Base-by-base conservation (phyloP, 106 monocot genomes). In the Iris macrosiphon region DNA sequence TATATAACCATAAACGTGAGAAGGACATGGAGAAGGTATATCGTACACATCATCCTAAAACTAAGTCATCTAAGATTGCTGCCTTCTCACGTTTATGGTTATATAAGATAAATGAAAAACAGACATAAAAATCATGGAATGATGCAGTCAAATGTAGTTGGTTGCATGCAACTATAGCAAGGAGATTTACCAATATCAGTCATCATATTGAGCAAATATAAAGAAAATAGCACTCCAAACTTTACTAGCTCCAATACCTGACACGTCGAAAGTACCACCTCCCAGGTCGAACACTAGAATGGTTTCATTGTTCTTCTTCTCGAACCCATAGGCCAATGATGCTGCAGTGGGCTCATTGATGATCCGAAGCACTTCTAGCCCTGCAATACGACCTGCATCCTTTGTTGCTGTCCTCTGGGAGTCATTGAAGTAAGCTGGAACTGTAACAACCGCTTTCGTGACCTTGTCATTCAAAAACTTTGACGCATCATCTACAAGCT, bases 231-330 rank as follows among this genome's bases (percentile, higher is more conserved):
- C 10, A 35, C 10, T 10, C 34, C 7, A 4, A 6, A 35, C 7
- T 35, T 35, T 35, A 10, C 34, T 11, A 33, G 27, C 4, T 16
- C 25, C 28, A 22, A 48, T 58, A 70, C 71, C 81, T 62, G 82
- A 83, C 52, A 83, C 82, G 74, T 83, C 82, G 54, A 83, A 83
- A 3, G 82, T 83, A 6, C 82, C 82, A 42, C 82, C 82, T 10
- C 82, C 82, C 56, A 83, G 59, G 31, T 83, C 82, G 70, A 77
- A 77, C 5, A 83, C 82, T 16, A 83, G 52, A 53, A 83, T 77
- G 26, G 77, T 77, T 41, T 83, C 82, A 65, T 77, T 83, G 31
- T 66, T 73, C 61, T 83, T 77, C 69, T 73, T 83, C 14, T 77
- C 77, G 66, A 83, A 83, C 29, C 77, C 77, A 70, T 83, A 83